Evolutionary conservation across 768 basidiomycete species (phyloP).

Genomic region (Psilocybe tampanensis): DNA sequence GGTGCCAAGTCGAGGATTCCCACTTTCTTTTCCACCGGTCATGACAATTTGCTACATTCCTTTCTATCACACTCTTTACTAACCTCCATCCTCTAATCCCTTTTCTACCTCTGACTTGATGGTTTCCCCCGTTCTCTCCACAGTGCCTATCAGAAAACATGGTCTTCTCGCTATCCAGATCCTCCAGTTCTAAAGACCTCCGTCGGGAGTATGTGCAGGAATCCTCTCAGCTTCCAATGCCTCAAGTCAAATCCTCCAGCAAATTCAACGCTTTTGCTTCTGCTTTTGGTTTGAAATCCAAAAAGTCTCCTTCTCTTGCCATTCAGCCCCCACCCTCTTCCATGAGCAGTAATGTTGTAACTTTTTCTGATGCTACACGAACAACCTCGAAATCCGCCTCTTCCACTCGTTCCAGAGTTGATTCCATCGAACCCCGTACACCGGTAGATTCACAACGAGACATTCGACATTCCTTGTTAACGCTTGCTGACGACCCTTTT

Average conservation of each 20-base stretch:
- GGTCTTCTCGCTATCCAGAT: conserved; percentile 45
- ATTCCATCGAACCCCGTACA: conserved; percentile 56
- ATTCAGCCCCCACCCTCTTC: conserved; percentile 41
- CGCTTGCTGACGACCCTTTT: conserved; percentile 72
- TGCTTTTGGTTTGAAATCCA: conserved; percentile 66
- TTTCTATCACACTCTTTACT: conserved; percentile 16
- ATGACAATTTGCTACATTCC: conserved; percentile 15
- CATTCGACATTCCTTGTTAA: conserved; percentile 55
- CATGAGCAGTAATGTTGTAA: conserved; percentile 1
- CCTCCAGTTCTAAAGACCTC: conserved; percentile 33
- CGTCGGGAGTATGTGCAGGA: conserved; percentile 29
- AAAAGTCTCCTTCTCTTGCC: conserved; percentile 54
- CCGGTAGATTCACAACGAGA: conserved; percentile 50
- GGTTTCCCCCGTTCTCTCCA: conserved; percentile 33
- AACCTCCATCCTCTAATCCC: conserved; percentile 15
- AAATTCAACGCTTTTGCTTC: conserved; percentile 56
- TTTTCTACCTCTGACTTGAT: conserved; percentile 35
- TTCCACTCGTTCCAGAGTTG: conserved; percentile 56
- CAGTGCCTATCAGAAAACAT: conserved; percentile 38
- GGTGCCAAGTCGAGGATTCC: conserved; percentile 19
- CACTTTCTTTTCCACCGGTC: conserved; percentile 14
- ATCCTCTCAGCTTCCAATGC: conserved; percentile 27
- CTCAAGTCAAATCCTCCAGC: conserved; percentile 33
- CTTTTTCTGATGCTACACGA: conserved; percentile 35
- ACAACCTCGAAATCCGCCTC: conserved; percentile 55